Evolutionary conservation across 768 basidiomycete species (phyloP).

Genomic region (Suillus paluster): DNA sequence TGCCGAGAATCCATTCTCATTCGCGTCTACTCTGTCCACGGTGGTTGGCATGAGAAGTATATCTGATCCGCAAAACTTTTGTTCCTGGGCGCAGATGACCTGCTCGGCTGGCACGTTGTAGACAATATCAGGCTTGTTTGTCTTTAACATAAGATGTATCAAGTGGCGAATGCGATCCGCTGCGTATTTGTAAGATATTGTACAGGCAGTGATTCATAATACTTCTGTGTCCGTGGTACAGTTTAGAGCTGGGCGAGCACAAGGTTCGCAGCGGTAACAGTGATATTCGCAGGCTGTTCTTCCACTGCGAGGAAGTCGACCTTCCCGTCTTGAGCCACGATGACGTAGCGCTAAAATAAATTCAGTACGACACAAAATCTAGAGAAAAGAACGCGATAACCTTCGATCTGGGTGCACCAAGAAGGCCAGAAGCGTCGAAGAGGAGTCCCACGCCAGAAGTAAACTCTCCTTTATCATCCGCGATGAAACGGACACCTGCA

Average conservation of each 20-base stretch:
- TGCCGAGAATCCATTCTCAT: neutral
- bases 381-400: slow-evolving; percentile 30
- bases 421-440: slow-evolving; percentile 62
- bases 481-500: slow-evolving; percentile 61
- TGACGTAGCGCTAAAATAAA: slow-evolving; percentile 52
- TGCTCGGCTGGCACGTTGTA: neutral
- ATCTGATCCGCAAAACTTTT: neutral
- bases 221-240: neutral
- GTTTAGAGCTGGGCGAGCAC: slow-evolving; percentile 43
- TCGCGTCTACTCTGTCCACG: neutral
- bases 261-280: slow-evolving; percentile 54
- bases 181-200: neutral
- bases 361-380: neutral
- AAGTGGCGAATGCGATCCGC: neutral
- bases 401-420: slow-evolving; percentile 74
- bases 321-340: slow-evolving; percentile 61
- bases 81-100: neutral
- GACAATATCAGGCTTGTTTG: neutral
- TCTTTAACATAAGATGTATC: too few relatives aligned
- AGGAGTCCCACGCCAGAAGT: slow-evolving; percentile 57
- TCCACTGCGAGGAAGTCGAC: slow-evolving; percentile 60
- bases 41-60: neutral
- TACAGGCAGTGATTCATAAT: neutral
- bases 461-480: slow-evolving; percentile 70
- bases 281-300: slow-evolving; percentile 47